Conservation (phyloP, 1,284 basidiomycete genomes). For the Cutaneotrichosporon sp. region DNA sequence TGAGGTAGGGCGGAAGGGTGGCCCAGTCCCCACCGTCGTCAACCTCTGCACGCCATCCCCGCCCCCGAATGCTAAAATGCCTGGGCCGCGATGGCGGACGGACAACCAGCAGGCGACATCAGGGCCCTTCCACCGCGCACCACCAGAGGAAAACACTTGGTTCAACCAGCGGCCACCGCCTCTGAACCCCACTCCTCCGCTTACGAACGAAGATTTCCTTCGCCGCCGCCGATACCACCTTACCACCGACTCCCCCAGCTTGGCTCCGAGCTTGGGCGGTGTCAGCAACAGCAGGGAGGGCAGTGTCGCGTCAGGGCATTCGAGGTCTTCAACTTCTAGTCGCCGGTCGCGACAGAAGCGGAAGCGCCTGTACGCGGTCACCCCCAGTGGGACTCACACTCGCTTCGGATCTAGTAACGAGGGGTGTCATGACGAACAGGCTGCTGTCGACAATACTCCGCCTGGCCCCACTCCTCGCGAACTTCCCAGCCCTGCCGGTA, state of each 20-base stretch:
- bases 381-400: not conserved
- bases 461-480: not conserved
- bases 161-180: not conserved
- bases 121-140: not conserved
- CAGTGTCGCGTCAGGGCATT: not conserved
- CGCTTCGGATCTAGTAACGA: not conserved
- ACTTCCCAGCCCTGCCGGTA: not conserved
- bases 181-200: not conserved
- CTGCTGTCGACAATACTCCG: too few relatives aligned
- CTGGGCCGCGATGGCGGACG: not conserved
- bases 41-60: conserved; percentile 1
- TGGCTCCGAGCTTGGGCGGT: not conserved
- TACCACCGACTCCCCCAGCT: not conserved
- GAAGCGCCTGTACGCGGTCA: not conserved
- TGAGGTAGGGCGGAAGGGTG: not conserved
- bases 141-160: not conserved
- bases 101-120: not conserved
- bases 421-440: not conserved
- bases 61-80: not conserved
- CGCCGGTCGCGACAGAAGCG: not conserved
- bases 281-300: not conserved
- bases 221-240: not conserved
- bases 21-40: not conserved
- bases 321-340: not conserved
- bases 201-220: not conserved